Evolutionary conservation across 169 alveolate genomes (phyloP).

Genomic region (Babesia ovata): DNA sequence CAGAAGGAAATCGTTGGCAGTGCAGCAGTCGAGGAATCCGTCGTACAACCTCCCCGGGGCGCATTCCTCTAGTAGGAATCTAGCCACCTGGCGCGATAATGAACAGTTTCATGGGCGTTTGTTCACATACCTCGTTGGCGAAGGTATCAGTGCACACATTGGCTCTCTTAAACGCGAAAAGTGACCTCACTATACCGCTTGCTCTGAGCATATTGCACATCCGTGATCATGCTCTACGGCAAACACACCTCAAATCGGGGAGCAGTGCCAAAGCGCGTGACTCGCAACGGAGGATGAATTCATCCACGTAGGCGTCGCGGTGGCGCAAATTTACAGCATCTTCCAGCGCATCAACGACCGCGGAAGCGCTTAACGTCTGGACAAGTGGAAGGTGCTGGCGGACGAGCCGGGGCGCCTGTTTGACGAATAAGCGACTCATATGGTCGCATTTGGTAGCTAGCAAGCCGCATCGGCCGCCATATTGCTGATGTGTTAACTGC

Average conservation of each 20-base stretch:
- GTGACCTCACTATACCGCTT: constrained; percentile 38
- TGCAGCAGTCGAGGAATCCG: constrained; percentile 14
- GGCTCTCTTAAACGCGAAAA: constrained; percentile 33
- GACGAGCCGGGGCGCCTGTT: constrained; percentile 51
- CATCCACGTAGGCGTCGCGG: constrained; percentile 26
- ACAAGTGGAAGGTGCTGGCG: constrained; percentile 45
- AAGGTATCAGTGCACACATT: constrained; percentile 12
- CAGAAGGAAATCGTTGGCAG: constrained; percentile 57
- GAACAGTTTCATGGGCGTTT: background rate
- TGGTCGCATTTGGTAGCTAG: background rate
- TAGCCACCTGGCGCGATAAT: constrained; percentile 20
- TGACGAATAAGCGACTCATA: constrained; percentile 31
- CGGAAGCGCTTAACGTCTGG: constrained; percentile 23
- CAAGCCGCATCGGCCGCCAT: too few species aligned
- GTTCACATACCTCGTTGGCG: constrained; percentile 37
- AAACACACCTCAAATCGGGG: constrained; percentile 57
- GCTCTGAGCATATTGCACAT: constrained; percentile 19
- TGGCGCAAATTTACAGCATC: constrained; percentile 41
- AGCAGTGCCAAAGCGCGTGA: constrained; percentile 49
- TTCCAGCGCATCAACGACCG: constrained; percentile 62
- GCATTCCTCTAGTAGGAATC: constrained; percentile 43
- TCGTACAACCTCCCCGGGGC: constrained; percentile 14
- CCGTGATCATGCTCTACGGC: background rate
- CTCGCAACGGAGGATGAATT: constrained; percentile 42
- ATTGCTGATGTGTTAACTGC: too few species aligned